Evolutionary conservation across 2,329 filamentous ascomycete species (phyloP), one percentile per base, ranked within the genome.

Genomic region (Venturia nashicola): DNA sequence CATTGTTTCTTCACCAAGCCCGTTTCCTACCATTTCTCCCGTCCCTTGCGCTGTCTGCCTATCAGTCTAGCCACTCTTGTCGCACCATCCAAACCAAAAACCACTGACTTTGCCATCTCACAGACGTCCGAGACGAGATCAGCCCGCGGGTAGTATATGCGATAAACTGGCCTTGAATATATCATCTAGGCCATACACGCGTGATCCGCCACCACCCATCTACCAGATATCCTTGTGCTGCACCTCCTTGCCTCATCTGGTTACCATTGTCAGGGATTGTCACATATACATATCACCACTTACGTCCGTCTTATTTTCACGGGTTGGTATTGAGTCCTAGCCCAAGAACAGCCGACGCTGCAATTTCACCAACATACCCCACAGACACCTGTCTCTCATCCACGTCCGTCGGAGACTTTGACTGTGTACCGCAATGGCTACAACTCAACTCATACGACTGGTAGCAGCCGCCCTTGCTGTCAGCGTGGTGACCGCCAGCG

Each of bases 51-150:
- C 20, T 51, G 20, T 14, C 32, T 57, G 23, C 36, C 32, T 57
- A n/a, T 34, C 51, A 57, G 32, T 57, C 27, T 36, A 57, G 51
- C 51, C 32, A 57, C 27, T 3, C 51, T 57, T 32, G 51, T 36
- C 51, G 27, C 51, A n/a, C 51, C 32, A 57, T 57, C 14, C 27
- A 57, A 2, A 20, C 59, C 27, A 60, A 39, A 43, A 60, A 60
- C 43, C 12, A 60, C 59, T 60, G 59, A 60, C 59, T 42, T 60
- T 44, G 36, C 59, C 42, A 60, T 42, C 51, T 27, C 39, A 60
- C 39, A 60, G 59, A 60, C 39, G 36, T 5, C n/a, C 3, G n/a
- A 27, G 36, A 60, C 36, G 40, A 60, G 4, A 42, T 5, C n/a
- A 36, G 6, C 34, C 57, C 42, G 0, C n/a, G 16, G 9, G 4